Evolutionary conservation across 2,329 filamentous ascomycete genomes (phyloP), one percentile per base, ranked within the genome.

Genomic region (Leptographium radiaticola): DNA sequence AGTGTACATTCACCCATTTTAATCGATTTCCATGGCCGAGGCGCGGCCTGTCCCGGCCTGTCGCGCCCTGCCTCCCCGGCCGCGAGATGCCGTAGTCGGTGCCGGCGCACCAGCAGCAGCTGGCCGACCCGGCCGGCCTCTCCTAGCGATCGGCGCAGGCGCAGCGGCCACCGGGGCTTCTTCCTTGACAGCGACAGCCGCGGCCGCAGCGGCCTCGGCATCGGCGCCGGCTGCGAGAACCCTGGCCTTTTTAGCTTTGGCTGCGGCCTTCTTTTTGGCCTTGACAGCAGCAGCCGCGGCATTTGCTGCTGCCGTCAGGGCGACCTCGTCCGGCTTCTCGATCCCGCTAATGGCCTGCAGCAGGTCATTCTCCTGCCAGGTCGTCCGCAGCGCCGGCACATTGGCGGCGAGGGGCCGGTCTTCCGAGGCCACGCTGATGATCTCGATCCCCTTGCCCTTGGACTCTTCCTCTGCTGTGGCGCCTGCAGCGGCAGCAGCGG

Each of bases 301-400:
- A 10, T 48, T 10, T 1, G 47, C 25, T 8, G 31, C 46, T 3
- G 42, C 18, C 2, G 40, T 50, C 20, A n/a, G 6, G 34, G 30
- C n/a, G 30, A 43, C 53, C 4, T 31, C 53, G 15, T 25, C n/a
- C 6, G 34, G 48, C 33, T 51, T 51, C 10, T 49, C 16, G 49
- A 74, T 71, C 6, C 71, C 72, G 55, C 71, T 74, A 16, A 76
- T 68, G 11, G 72, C 71, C 61, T 72, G 67, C 53, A 76, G 64
- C 45, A 75, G 63, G 56, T 73, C 66, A 39, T 68, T 65, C 36
- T 73, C 71, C 6, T 64, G 67, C 74, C 74, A 76, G 31, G 64
- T 66, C 0, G 68, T 67, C 48, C 62, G 64, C 45, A 75, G 65
- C 40, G 59, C 62, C 1, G 70, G 62, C 15, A 75, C 71, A 11